Base-by-base conservation (phyloP, 2,329 filamentous ascomycete species). In the Orbilia blumenaviensis region DNA sequence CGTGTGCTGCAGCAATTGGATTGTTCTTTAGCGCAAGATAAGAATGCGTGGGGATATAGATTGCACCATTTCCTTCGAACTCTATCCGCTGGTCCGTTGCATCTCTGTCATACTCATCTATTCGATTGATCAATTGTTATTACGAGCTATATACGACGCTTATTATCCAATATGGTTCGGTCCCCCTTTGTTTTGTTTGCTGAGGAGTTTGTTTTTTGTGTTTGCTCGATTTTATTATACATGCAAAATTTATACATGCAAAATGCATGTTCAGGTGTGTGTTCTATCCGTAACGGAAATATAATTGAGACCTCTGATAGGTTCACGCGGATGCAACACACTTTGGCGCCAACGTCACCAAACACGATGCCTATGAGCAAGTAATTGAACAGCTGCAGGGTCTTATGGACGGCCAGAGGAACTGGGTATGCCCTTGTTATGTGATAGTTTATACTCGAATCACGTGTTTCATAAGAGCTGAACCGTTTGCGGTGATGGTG, bases 261-360 rank as follows among this genome's bases (percentile, higher is more conserved):
- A 29, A 36, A 9, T 46, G 42, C 42, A 46, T 23, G 42, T 46
- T 23, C 42, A n/a, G 18, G 42, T 23, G 10, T 21, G 23, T 44
- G 23, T 23, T 12, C 16, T 44, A 44, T 23, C 18, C 16, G 25
- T 63, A 12, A 48, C 23, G 16, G 23, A n/a, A n/a, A 46, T 41
- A 61, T n/a, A n/a, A n/a, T 62, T 27, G 16, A 50, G 23, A 10
- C 23, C 29, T 50, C 42, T 9, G 8, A 9, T 68, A 89, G 90
- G 90, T 92, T 71, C 92, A 94, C 84, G 92, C 92, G 61, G 91
- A 94, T 81, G 88, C 91, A 2, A 92, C 91, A 62, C 92, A 88
- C 80, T 94, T 94, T 83, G 86, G 85, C 56, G 81, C 86, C 12
- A 89, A 88, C 78, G 83, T 92, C 75, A 88, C 86, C 63, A 94